Evolutionary conservation across 2,329 filamentous ascomycete genomes (phyloP), one percentile per base, ranked within the genome.

Genomic region (Eutypella sp.): DNA sequence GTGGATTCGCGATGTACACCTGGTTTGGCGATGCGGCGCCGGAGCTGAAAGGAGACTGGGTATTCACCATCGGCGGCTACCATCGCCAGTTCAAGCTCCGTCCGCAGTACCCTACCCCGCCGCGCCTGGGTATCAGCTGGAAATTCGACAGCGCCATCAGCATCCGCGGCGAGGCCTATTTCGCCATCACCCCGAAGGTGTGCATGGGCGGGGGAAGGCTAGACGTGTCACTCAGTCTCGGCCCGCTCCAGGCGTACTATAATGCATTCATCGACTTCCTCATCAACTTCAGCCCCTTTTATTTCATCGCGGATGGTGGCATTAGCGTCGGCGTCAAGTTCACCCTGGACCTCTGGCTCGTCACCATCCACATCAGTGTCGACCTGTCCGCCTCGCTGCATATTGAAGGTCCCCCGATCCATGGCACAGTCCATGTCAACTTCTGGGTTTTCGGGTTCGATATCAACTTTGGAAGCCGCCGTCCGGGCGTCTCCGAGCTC

Each of bases 21-120:
- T 73, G 67, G 66, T 72, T 69, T 40, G 59, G 55, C 6, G 48
- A 41, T 7, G 41, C 56, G 3, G 49, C 59, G 33, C 29, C 11
- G 10, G 8, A 36, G 3, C 43, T 51, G 19, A 48, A 53, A 4
- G 72, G 72, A 2, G 59, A 73, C 48, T 75, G 57, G 42, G 71
- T 75, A 11, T 71, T 74, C 46, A 67, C 66, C 2, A 46, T 73
- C 20, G 73, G 73, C 5, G 73, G 72, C 1, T 75, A 70, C 49
- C 71, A 75, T 48, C 58, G 48, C 3, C 57, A 62, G 0, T 75
- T 61, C 52, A 40, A 41, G 1, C 33, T 48, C 0, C 71, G 71
- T 0, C 15, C 41, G 0, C 51, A 60, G 5, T 76, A 67, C 40
- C 71, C 71, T 0, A 56, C 55, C 2, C 67, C 68, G 0, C 56